phyloP scores from a whole-genome alignment of 225 moss, liverwort and hornwort species.

The Physcomitrellopsis africana region DNA sequence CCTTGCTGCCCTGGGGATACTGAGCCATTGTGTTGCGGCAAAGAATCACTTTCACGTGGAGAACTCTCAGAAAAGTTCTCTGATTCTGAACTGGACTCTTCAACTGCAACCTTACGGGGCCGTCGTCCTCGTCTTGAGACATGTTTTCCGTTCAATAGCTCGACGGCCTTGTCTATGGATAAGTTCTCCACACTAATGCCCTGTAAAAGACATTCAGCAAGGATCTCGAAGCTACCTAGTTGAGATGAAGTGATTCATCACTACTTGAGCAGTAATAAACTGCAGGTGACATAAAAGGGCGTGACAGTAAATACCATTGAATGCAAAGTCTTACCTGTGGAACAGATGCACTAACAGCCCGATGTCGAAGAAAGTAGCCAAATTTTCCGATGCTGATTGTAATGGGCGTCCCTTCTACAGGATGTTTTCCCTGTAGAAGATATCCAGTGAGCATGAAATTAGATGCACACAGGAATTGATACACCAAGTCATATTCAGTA shows the following conservation, averaged over 20 bases:
- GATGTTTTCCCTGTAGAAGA: constrained; percentile 62
- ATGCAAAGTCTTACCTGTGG: constrained; percentile 45
- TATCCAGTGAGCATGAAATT: not conserved
- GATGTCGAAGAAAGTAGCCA: constrained; percentile 56
- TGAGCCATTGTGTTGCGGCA: constrained; percentile 22
- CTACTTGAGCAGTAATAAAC: not conserved
- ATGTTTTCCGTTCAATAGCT: constrained; percentile 72
- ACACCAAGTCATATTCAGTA: constrained; percentile 5
- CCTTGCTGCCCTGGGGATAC: constrained; percentile 14
- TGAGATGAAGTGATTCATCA: not conserved
- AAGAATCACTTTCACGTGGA: constrained; percentile 3
- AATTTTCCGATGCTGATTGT: constrained; percentile 59
- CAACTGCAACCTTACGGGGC: constrained; percentile 37
- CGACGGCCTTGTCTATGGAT: constrained; percentile 63
- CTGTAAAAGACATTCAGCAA: constrained; percentile 19
- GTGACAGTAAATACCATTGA: not conserved
- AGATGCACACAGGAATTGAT: constrained; percentile 13
- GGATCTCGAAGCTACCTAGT: not conserved
- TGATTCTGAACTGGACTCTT: constrained; percentile 15
- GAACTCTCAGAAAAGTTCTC: constrained; percentile 5
- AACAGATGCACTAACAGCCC: constrained; percentile 58
- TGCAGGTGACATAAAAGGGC: not conserved
- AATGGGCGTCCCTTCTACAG: constrained; percentile 52
- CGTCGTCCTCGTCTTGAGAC: constrained; percentile 73
- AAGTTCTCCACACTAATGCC: constrained; percentile 43